Evolutionary conservation across 2,329 filamentous ascomycete genomes (phyloP).

Genomic region (Colletotrichum nymphaeae): DNA sequence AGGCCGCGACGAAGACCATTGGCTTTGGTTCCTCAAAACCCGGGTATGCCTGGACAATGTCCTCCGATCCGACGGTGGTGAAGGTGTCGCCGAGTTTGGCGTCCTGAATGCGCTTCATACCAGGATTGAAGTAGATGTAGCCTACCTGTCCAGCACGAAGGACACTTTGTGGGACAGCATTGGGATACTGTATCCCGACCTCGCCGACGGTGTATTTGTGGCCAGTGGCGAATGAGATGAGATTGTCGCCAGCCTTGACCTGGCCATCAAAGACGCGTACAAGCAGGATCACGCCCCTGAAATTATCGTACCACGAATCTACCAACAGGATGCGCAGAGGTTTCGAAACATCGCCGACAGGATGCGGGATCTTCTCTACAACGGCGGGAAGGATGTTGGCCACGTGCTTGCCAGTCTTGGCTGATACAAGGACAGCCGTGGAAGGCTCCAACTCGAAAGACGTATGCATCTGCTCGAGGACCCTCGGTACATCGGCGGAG

Average conservation of each 20-base stretch:
- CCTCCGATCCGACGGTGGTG: slow-evolving; percentile 82
- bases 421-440: slow-evolving; percentile 79
- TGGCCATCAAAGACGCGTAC: slow-evolving; percentile 92
- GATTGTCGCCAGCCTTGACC: slow-evolving; percentile 82
- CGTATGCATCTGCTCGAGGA: slow-evolving; percentile 85
- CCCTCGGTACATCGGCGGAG: slow-evolving; percentile 86
- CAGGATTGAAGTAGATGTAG: slow-evolving; percentile 97
- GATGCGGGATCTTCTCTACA: slow-evolving; percentile 85
- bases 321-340: slow-evolving; percentile 89
- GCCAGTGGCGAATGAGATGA: slow-evolving; percentile 90
- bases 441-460: slow-evolving; percentile 89
- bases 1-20: slow-evolving; percentile 99
- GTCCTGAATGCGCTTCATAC: slow-evolving; percentile 97
- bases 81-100: slow-evolving; percentile 97
- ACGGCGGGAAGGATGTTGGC: slow-evolving; percentile 85
- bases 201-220: slow-evolving; percentile 94
- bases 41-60: slow-evolving; percentile 81
- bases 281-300: slow-evolving; percentile 91
- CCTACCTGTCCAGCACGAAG: slow-evolving; percentile 94
- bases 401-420: slow-evolving; percentile 94
- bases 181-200: slow-evolving; percentile 95
- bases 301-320: slow-evolving; percentile 98
- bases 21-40: slow-evolving; percentile 98
- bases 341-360: slow-evolving; percentile 76
- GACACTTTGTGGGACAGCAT: slow-evolving; percentile 82